phyloP scores from a whole-genome alignment of 2,329 filamentous ascomycete species.

The Phaeoacremonium minimum region DNA sequence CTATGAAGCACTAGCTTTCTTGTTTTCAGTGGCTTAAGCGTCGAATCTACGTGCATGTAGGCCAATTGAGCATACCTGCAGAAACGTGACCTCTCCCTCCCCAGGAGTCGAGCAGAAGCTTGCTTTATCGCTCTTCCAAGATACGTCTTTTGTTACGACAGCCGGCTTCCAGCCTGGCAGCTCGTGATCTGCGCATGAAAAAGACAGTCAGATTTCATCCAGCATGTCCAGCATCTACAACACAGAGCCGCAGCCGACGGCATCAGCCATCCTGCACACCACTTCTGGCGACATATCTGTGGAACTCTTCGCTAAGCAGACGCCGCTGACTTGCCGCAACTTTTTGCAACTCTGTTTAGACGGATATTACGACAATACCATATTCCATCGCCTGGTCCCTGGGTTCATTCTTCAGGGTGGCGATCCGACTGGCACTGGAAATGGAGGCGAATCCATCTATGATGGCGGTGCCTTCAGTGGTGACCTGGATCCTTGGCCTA shows the following conservation, averaged over 20 bases:
- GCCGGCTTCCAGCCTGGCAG: too few species aligned
- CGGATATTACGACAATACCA: slow-evolving; percentile 89
- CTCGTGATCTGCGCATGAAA: too few species aligned
- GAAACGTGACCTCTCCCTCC: too few species aligned
- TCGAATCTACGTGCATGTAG: too few species aligned
- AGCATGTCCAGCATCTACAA: slow-evolving; percentile 88
- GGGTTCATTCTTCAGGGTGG: slow-evolving; percentile 93
- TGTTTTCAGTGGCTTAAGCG: too few species aligned
- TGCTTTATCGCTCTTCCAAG: too few species aligned
- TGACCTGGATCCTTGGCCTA: slow-evolving; percentile 68
- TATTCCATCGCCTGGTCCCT: slow-evolving; percentile 89
- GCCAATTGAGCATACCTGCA: too few species aligned
- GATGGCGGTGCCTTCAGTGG: slow-evolving; percentile 73
- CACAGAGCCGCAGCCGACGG: slow-evolving; percentile 90
- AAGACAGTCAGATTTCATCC: too few species aligned
- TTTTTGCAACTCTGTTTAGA: slow-evolving; percentile 94
- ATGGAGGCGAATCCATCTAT: slow-evolving; percentile 89
- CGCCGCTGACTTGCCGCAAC: slow-evolving; percentile 86
- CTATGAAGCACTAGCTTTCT: too few species aligned
- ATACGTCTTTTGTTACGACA: too few species aligned
- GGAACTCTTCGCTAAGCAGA: slow-evolving; percentile 93
- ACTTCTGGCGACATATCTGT: slow-evolving; percentile 84
- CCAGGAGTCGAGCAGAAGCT: too few species aligned
- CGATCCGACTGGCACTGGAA: slow-evolving; percentile 87
- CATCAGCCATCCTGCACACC: slow-evolving; percentile 85